A percentile compares a stretch with the other conserved stretches of the same genome.
phyloP scores from a whole-genome alignment of 768 basidiomycete species.

The Kwoniella bestiolae region DNA sequence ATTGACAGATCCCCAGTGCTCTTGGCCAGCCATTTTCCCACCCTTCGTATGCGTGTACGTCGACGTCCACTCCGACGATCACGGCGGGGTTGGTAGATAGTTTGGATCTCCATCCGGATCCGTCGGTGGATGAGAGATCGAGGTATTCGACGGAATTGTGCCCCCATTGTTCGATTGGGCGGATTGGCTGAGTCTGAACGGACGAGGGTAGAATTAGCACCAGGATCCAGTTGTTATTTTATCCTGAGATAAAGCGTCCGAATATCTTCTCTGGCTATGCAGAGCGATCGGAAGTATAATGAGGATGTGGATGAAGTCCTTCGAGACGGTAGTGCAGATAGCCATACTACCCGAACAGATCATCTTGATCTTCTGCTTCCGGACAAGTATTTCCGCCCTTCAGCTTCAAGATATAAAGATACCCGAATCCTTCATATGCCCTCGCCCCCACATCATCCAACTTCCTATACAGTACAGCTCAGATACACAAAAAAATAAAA shows the following conservation, averaged over 20 bases:
- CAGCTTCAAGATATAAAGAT: too few species aligned
- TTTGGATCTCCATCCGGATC: conserved; percentile 29
- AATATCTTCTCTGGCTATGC: not conserved
- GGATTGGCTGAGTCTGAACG: conserved; percentile 36
- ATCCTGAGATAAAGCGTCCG: not conserved
- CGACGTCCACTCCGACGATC: conserved; percentile 44
- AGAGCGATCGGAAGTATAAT: too few species aligned
- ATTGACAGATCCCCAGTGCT: conserved; percentile 51
- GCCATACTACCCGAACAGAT: too few species aligned
- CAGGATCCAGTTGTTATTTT: not conserved
- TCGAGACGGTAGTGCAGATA: too few species aligned
- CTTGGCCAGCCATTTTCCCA: conserved; percentile 43
- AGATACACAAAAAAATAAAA: not conserved
- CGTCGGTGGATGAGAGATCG: conserved; percentile 35
- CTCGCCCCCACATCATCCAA: not conserved
- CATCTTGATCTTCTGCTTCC: too few species aligned
- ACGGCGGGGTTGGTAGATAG: conserved; percentile 39
- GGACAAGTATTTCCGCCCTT: too few species aligned
- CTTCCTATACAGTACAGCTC: not conserved
- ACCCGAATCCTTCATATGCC: too few species aligned
- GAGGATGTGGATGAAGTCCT: too few species aligned
- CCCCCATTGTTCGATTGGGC: conserved; percentile 50
- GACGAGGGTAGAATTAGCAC: not conserved
- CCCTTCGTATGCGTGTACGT: conserved; percentile 32
- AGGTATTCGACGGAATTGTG: conserved; percentile 36